These are phyloP conservation scores for Metarhizium guizhouense DNA, from an alignment of 2,329 filamentous ascomycete species.

Conservation along the genomic window DNA sequence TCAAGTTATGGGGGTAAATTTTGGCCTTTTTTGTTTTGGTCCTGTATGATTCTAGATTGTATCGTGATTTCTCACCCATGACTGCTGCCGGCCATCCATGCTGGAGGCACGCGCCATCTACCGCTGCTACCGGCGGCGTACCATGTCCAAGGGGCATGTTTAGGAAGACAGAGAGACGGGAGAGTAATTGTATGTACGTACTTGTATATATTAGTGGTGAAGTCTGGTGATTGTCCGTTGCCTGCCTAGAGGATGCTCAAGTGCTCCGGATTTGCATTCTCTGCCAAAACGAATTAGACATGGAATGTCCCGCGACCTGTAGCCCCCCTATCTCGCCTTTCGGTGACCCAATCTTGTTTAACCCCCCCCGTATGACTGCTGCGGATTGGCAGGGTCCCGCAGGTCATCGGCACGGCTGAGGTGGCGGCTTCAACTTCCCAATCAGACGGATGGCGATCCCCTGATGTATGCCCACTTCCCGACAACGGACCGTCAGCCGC, in stretches of 20 bases:
- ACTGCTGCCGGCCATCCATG: background rate
- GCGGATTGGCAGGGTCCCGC: background rate
- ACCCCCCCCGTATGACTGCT: background rate
- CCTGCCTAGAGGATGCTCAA: background rate
- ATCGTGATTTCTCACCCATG: background rate
- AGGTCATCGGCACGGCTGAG: background rate
- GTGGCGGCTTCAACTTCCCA: background rate
- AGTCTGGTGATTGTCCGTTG: background rate
- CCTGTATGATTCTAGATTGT: background rate
- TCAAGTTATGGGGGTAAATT: background rate
- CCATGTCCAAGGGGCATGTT: background rate
- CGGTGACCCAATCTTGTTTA: background rate
- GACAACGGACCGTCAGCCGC: conserved; percentile 4
- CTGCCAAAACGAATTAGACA: background rate
- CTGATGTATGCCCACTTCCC: conserved; percentile 1
- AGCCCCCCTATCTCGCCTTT: background rate
- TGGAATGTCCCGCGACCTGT: background rate
- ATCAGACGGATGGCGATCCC: background rate
- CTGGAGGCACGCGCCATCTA: background rate
- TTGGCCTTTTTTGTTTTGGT: background rate
- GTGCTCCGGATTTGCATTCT: too few species aligned
- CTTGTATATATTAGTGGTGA: too few species aligned
- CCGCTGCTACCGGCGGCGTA: background rate
- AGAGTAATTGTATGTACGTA: too few species aligned
- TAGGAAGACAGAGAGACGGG: too few species aligned